Percentiles rank a stretch among this genome's conserved stretches.
Conservation (phyloP, 2,329 filamentous ascomycete genomes). For the Aspergillus texensis region DNA sequence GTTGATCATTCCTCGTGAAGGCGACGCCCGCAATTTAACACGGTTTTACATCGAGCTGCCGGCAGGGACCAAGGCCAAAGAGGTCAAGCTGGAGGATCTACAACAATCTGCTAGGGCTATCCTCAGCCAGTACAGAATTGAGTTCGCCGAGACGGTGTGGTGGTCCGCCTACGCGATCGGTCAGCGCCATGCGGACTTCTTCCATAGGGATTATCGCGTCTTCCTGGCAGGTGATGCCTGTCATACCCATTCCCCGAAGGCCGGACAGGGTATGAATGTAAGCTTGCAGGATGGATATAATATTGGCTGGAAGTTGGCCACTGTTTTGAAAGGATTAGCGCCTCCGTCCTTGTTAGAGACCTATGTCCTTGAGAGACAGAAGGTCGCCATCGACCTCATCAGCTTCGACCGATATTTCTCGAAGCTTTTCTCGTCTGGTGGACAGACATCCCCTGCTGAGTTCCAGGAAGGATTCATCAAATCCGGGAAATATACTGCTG, state of each 20-base stretch:
- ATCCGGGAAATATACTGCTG: conserved; percentile 62
- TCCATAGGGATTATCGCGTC: conserved; percentile 66
- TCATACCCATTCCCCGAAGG: conserved; percentile 71
- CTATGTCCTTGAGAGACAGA: conserved; percentile 57
- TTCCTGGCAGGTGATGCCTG: conserved; percentile 72
- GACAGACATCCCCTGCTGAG: conserved; percentile 48
- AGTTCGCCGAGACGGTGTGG: conserved; percentile 62
- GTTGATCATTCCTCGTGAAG: conserved; percentile 57
- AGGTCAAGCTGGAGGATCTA: conserved; percentile 57
- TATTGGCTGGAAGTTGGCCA: conserved; percentile 62
- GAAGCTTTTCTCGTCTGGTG: conserved; percentile 54
- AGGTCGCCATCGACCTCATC: conserved; percentile 60
- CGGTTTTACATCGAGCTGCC: conserved; percentile 66
- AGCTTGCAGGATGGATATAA: conserved; percentile 63
- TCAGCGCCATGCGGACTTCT: conserved; percentile 70
- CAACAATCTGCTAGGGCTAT: conserved; percentile 57
- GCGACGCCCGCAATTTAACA: conserved; percentile 56
- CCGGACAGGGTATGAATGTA: conserved; percentile 63
- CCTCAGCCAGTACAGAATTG: conserved; percentile 58
- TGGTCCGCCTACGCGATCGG: conserved; percentile 73
- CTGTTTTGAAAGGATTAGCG: conserved; percentile 51
- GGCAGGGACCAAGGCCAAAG: conserved; percentile 51
- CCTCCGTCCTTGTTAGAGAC: conserved; percentile 51
- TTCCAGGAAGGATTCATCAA: conserved; percentile 62
- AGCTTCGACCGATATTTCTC: conserved; percentile 61